phyloP scores from a whole-genome alignment of 805 yeast genomes.

The Henningerozyma blattae region DNA sequence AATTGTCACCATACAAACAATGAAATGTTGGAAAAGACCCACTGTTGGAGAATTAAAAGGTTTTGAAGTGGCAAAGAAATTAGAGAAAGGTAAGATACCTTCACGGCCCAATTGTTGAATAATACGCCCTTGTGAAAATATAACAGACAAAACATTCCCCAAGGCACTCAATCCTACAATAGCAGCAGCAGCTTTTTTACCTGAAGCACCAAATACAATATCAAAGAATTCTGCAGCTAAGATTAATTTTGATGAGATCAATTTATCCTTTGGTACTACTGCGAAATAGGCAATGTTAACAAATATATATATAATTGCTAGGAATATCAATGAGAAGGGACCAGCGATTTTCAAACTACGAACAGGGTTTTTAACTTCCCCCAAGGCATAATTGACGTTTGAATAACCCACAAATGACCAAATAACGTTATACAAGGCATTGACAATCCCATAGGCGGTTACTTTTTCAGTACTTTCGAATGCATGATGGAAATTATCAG shows the following conservation, averaged over 20 bases:
- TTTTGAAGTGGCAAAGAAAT: slow-evolving; percentile 53
- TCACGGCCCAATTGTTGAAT: slow-evolving; percentile 74
- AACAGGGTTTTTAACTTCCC: slow-evolving; percentile 66
- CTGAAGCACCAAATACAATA: slow-evolving; percentile 56
- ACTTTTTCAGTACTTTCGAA: slow-evolving; percentile 42
- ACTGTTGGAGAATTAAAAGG: slow-evolving; percentile 67
- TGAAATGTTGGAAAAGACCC: slow-evolving; percentile 67
- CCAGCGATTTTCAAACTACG: slow-evolving; percentile 61
- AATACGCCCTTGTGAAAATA: slow-evolving; percentile 71
- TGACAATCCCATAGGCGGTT: slow-evolving; percentile 54
- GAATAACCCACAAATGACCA: slow-evolving; percentile 82
- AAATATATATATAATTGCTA: slow-evolving; percentile 58
- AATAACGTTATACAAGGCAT: slow-evolving; percentile 69
- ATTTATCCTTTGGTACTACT: slow-evolving; percentile 58
- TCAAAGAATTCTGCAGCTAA: slow-evolving; percentile 69
- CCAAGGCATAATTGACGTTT: slow-evolving; percentile 71
- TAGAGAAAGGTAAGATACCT: slow-evolving; percentile 65
- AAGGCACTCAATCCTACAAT: slow-evolving; percentile 73
- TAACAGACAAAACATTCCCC: slow-evolving; percentile 73
- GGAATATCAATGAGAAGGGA: slow-evolving; percentile 51
- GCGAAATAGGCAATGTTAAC: slow-evolving; percentile 73
- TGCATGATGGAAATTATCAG: slow-evolving; percentile 49
- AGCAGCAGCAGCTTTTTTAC: slow-evolving; percentile 62
- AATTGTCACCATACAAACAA: slow-evolving; percentile 60
- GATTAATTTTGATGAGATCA: slow-evolving; percentile 50